Evolutionary conservation across 495 filamentous ascomycete genomes (phyloP).

Genomic region (Neurospora pannonica): DNA sequence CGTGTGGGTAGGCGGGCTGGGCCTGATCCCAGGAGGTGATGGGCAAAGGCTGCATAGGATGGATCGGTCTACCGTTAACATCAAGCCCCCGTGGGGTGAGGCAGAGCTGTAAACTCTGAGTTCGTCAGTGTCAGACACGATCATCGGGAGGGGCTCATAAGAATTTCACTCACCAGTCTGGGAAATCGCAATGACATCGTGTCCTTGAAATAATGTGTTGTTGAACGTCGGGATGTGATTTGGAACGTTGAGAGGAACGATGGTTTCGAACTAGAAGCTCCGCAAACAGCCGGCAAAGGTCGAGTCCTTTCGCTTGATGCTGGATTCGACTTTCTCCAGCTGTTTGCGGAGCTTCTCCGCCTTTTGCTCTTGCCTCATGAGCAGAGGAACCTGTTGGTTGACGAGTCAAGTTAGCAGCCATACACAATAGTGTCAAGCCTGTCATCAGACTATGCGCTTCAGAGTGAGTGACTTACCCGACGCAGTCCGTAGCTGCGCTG

Average conservation of each 20-base stretch:
- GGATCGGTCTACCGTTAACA: not conserved
- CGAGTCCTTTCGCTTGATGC: constrained; percentile 41
- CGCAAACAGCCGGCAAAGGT: no score
- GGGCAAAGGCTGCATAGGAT: not conserved
- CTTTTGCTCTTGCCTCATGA: constrained; percentile 36
- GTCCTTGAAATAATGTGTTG: no score
- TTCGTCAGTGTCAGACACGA: not conserved
- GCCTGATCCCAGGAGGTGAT: not conserved
- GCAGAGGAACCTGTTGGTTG: not conserved
- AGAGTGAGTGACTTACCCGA: not conserved
- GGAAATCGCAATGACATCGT: no score
- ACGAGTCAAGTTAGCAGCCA: not conserved
- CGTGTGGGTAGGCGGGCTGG: no score
- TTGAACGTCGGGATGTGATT: no score
- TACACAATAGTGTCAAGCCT: not conserved
- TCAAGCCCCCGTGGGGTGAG: not conserved
- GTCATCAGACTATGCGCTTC: not conserved
- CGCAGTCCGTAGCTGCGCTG: not conserved
- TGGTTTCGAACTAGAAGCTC: not conserved
- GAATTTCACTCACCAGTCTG: not conserved
- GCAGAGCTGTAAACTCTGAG: not conserved
- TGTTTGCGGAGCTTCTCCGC: constrained; percentile 41
- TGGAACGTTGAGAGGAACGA: not conserved
- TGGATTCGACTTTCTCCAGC: constrained; percentile 42
- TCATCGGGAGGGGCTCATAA: not conserved